Conservation (phyloP, 2,329 filamentous ascomycete species). For the Talaromyces sp. region DNA sequence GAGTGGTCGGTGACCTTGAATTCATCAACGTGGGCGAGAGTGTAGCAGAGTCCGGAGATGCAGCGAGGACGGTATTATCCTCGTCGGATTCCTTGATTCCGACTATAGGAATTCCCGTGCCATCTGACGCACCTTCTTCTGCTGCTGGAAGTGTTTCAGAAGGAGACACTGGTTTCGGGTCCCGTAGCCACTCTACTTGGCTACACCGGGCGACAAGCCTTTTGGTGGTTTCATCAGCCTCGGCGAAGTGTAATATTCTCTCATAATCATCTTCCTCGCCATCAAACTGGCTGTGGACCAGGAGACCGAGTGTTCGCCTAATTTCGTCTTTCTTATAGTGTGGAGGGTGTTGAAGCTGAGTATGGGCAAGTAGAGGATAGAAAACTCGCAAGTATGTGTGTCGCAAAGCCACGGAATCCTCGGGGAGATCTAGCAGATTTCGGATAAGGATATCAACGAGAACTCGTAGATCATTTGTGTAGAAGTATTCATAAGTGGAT, state of each 20-base stretch:
- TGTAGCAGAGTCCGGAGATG: conserved; percentile 37
- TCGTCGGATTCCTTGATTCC: conserved; percentile 14
- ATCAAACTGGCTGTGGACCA: conserved; percentile 70
- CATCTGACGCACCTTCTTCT: neutral
- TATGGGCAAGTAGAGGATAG: conserved; percentile 84
- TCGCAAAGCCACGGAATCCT: conserved; percentile 67
- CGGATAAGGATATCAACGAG: conserved; percentile 93
- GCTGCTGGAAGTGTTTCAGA: conserved; percentile 2
- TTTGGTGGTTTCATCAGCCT: conserved; percentile 47
- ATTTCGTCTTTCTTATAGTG: conserved; percentile 92
- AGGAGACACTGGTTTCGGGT: conserved; percentile 14
- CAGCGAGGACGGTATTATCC: conserved; percentile 34
- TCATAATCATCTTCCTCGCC: conserved; percentile 40
- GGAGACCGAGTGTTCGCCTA: conserved; percentile 66
- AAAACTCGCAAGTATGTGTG: conserved; percentile 94
- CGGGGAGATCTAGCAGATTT: conserved; percentile 90
- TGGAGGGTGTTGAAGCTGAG: conserved; percentile 78
- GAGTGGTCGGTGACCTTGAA: conserved; percentile 23
- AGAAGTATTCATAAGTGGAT: conserved; percentile 95
- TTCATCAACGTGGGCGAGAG: conserved; percentile 39
- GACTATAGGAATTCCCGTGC: neutral
- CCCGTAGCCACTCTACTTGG: conserved; percentile 42
- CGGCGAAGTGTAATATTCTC: conserved; percentile 46
- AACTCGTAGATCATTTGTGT: conserved; percentile 93
- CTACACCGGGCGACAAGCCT: conserved; percentile 44